Evolutionary conservation across 169 alveolate genomes (phyloP), one percentile per base, ranked within the genome.

Genomic region (Perkinsus marinus): DNA sequence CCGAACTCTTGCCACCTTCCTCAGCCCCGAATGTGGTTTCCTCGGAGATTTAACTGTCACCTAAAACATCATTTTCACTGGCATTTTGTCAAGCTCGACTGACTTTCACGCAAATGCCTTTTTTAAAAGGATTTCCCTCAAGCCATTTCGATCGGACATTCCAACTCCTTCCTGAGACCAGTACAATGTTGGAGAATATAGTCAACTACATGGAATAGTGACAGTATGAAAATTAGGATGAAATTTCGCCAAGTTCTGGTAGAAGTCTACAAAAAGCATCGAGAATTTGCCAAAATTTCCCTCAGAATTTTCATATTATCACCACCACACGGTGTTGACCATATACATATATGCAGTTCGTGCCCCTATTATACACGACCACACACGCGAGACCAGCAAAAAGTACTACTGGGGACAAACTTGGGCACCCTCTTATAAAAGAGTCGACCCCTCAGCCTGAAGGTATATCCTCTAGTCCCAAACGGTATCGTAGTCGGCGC

Each of bases 1-100:
- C 13, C 97, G 90, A 10, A 96, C 98, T 36, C 97, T 89, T 10
- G 98, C 98, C 36, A 96, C 95, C 93, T 96, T 96, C 89, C 97
- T 94, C 79, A 96, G 90, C 19, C 98, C 98, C 0, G 97, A 95
- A 92, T 96, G 96, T 0, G 98, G 98, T 89, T 96, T 96, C 13
- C 96, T 94, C 0, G 98, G 98, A 13, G 98, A 95, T 46, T 92
- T 95, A 26, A 96, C 97, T 13, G 96, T 91, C 37, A 96, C 96
- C 90, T 94, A 26, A 19, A 16, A 30, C 79, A 19, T 16, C 79
- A 57, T 19, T 19, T 30, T 57, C 79, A 5, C 34, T 16, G 34
- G 3, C 79, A 16, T 13, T 13, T 26, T 16, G 79, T 26, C 79
- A 57, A 16, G 68, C 39, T 90, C 46, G 46, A 9, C 96, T 91